phyloP scores from a whole-genome alignment of 441 rosid species.

The Gossypium schwendimanii region DNA sequence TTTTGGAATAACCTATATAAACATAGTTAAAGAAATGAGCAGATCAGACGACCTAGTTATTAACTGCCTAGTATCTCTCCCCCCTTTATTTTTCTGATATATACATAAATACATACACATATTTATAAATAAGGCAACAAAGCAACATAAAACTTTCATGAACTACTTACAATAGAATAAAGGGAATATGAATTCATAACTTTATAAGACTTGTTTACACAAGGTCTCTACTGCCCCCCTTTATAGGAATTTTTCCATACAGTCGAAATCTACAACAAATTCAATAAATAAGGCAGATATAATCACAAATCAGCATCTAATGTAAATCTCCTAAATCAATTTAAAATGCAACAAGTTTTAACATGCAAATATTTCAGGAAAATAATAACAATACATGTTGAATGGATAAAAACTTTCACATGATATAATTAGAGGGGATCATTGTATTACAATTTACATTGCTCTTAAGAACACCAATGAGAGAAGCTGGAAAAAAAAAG shows the following conservation, averaged over 20 bases:
- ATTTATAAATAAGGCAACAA: background rate
- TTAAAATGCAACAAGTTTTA: background rate
- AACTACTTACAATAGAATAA: background rate
- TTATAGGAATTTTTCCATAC: constrained; percentile 84
- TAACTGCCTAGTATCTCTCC: background rate
- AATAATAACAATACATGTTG: background rate
- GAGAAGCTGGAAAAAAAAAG: too few relatives aligned
- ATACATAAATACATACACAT: background rate
- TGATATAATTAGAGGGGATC: background rate
- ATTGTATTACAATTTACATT: background rate
- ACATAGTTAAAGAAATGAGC: background rate
- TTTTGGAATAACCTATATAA: background rate
- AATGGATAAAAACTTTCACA: background rate
- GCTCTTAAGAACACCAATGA: too few relatives aligned
- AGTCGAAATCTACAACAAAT: constrained; percentile 61
- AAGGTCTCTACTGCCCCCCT: constrained; percentile 80
- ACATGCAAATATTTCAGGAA: background rate
- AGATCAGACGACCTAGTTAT: background rate
- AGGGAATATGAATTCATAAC: constrained; percentile 35
- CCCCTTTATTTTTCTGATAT: background rate
- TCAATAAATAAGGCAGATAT: background rate
- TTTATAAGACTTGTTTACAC: constrained; percentile 54
- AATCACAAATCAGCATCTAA: constrained; percentile 2
- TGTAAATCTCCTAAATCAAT: background rate
- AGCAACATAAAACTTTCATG: background rate